Evolutionary conservation across 306 rosid species (phyloP), one percentile per base, ranked within the genome.

Genomic region (Prinsepia uniflora): DNA sequence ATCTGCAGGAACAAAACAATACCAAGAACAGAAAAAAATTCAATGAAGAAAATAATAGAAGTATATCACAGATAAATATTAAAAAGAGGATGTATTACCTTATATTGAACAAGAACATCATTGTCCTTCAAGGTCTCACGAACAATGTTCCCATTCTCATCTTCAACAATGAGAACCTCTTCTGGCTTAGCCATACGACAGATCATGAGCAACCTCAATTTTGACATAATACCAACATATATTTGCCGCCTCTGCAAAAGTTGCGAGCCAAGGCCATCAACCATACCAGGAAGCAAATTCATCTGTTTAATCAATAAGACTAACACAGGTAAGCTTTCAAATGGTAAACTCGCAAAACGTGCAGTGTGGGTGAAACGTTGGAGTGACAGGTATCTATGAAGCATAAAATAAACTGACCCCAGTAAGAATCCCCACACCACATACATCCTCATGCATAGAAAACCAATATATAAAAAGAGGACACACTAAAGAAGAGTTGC

Each of bases 111-210:
- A 81, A 95, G 99, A 73, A 91, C 97, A 71, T 95, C 99, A 85
- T 95, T 95, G 81, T 95, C 99, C 87, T 95, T 95, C 92, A 95
- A 79, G 68, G 99, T 95, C 68, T 95, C 99, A 12, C 99, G 94
- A 67, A 95, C 99, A 69, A 95, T 95, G 78, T 95, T 95, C 71
- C 99, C 99, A 65, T 95, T 95, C 77, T 95, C 99, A 78, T 95
- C 99, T 80, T 95, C 99, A 61, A 95, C 97, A 22, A 95, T 95
- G 66, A 95, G 96, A 78, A 95, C 99, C 83, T 95, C 99, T 85
- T 95, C 99, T 30, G 99, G 99, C 82, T 95, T 95, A 20, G 99
- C 99, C 99, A 95, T 95, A 22, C 99, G 96, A 66, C 92, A 89
- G 67, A 95, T 91, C 97, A 95, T 91, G 55, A 95, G 99, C 96